phyloP scores from a whole-genome alignment of 768 basidiomycete genomes.

The Cyclocybe aegerita region DNA sequence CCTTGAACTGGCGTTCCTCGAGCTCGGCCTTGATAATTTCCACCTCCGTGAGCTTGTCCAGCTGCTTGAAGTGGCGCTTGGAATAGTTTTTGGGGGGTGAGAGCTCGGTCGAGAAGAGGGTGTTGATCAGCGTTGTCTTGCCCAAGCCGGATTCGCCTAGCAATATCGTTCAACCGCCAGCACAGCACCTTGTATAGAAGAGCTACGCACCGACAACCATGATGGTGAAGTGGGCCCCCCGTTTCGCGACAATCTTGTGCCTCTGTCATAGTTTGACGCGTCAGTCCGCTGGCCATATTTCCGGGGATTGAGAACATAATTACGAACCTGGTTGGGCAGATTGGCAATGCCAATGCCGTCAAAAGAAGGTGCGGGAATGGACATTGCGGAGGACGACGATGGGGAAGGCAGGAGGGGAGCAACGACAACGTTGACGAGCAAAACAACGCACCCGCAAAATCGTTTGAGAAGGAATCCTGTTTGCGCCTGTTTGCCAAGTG shows the following conservation, averaged over 20 bases:
- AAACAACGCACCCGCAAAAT: constrained; percentile 27
- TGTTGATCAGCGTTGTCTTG: constrained; percentile 98
- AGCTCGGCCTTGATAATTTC: constrained; percentile 99
- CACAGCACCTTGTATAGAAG: not conserved
- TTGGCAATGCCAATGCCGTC: constrained; percentile 95
- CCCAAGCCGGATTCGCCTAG: constrained; percentile 95
- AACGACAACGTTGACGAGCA: constrained; percentile 19
- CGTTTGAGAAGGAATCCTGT: constrained; percentile 31
- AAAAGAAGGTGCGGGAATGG: constrained; percentile 43
- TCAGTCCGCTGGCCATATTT: constrained; percentile 15
- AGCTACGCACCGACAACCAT: constrained; percentile 91
- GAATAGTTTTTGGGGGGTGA: constrained; percentile 89
- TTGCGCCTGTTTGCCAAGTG: constrained; percentile 22
- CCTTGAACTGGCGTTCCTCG: constrained; percentile 98
- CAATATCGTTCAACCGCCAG: not conserved
- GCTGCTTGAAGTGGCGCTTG: constrained; percentile 88
- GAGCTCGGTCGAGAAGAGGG: constrained; percentile 96
- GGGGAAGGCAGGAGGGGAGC: constrained; percentile 19
- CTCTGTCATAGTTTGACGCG: constrained; percentile 53
- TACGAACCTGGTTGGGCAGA: constrained; percentile 91
- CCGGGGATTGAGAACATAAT: not conserved
- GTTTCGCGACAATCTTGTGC: constrained; percentile 99
- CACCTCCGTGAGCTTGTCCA: constrained; percentile 98
- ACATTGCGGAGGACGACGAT: constrained; percentile 34
- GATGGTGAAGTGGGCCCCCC: constrained; percentile 95